These are phyloP conservation scores for Tulasnella sp. DNA, from an alignment of 768 basidiomycete species.

Conservation along the genomic window DNA sequence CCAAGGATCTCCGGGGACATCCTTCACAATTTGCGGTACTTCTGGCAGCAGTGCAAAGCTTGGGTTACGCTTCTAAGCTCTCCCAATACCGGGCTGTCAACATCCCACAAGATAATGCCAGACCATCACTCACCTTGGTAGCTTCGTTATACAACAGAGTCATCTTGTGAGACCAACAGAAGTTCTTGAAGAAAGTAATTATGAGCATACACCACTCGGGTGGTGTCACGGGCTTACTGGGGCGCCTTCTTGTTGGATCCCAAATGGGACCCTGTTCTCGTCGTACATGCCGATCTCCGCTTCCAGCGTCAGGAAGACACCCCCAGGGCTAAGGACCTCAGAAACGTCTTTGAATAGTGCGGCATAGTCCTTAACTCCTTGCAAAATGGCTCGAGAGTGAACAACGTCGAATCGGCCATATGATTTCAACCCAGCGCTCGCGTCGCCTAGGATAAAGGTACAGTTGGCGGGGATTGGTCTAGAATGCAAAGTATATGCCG, in stretches of 20 bases:
- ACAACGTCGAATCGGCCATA: constrained; percentile 14
- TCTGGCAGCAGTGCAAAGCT: not conserved
- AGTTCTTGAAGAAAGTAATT: not conserved
- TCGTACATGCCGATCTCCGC: constrained; percentile 1
- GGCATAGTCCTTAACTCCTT: constrained; percentile 13
- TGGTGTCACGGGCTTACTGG: not conserved
- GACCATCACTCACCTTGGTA: not conserved
- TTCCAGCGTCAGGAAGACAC: constrained; percentile 22
- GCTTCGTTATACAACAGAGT: not conserved
- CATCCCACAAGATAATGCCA: no score
- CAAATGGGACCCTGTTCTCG: constrained; percentile 2
- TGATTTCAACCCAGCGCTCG: not conserved
- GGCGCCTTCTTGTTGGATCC: constrained; percentile 10
- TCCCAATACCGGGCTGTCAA: not conserved
- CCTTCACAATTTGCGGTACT: not conserved
- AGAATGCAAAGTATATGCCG: not conserved
- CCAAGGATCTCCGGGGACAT: not conserved
- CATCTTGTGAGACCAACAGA: not conserved
- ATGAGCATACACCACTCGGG: not conserved
- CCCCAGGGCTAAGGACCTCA: not conserved
- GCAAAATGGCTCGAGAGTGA: constrained; percentile 7
- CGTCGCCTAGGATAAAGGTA: constrained; percentile 4
- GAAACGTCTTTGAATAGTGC: not conserved
- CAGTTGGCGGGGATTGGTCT: constrained; percentile 13
- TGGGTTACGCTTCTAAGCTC: not conserved